Evolutionary conservation across 257 asterid species (phyloP).

Genomic region (Solanum arcanum): DNA sequence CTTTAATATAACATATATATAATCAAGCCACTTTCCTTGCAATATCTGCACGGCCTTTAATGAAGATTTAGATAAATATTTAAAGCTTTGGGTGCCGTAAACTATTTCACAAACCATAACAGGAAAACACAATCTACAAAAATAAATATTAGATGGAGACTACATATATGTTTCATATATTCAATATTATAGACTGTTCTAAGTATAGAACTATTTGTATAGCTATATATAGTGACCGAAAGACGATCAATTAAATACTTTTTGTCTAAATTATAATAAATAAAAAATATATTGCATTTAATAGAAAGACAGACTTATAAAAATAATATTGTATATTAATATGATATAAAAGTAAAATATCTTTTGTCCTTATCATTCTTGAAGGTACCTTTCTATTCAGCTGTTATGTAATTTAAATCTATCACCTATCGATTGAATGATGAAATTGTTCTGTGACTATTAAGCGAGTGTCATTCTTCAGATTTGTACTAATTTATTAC

Average conservation of each 20-base stretch:
- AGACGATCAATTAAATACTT: neutral
- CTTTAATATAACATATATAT: neutral
- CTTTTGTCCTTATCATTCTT: neutral
- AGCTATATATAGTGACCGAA: neutral
- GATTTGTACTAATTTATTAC: neutral
- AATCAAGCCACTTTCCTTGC: conserved; percentile 3
- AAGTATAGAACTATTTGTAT: neutral
- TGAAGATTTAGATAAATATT: conserved; percentile 4
- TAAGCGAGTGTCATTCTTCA: neutral
- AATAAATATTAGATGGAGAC: neutral
- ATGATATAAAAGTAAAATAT: too few relatives aligned
- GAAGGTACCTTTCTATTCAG: neutral
- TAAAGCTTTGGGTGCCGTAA: neutral
- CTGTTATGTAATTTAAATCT: neutral
- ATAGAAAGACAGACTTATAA: neutral
- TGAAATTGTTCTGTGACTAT: neutral
- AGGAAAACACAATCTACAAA: neutral
- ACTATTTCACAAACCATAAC: neutral
- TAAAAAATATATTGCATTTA: neutral
- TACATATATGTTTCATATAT: neutral
- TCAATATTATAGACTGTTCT: neutral
- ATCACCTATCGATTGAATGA: neutral
- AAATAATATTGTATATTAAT: too few relatives aligned
- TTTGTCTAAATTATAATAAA: neutral
- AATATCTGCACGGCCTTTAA: conserved; percentile 18